phyloP scores from a whole-genome alignment of 768 basidiomycete genomes.

The Suillus subaureus region DNA sequence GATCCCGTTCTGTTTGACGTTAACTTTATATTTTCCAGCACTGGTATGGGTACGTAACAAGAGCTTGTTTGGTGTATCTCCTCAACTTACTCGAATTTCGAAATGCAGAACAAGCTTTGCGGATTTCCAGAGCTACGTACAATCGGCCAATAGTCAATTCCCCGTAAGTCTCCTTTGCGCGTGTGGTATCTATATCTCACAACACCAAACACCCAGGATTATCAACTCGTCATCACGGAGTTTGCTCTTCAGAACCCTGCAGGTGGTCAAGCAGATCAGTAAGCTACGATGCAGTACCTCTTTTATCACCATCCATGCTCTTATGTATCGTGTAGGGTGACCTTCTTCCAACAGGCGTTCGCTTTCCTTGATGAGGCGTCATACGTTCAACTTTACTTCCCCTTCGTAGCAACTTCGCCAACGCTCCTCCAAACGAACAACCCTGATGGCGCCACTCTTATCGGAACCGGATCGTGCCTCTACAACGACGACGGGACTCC shows the following conservation, averaged over 20 bases:
- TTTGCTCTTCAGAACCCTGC: slow-evolving; percentile 36
- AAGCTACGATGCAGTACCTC: slow-evolving; percentile 10
- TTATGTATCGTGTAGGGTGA: slow-evolving; percentile 22
- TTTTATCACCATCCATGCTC: background rate
- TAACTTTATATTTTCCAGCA: slow-evolving; percentile 17
- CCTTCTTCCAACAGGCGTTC: slow-evolving; percentile 37
- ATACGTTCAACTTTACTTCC: slow-evolving; percentile 39
- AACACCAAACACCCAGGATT: slow-evolving; percentile 20
- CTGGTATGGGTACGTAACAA: slow-evolving; percentile 30
- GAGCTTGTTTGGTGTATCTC: background rate
- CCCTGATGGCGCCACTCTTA: slow-evolving; percentile 10
- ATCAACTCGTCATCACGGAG: slow-evolving; percentile 32
- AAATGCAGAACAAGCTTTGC: slow-evolving; percentile 25
- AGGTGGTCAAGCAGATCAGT: slow-evolving; percentile 34
- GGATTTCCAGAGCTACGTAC: slow-evolving; percentile 31
- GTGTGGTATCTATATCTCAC: background rate
- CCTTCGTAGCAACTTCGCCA: slow-evolving; percentile 38
- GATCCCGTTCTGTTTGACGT: background rate
- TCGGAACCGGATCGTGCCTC: slow-evolving; percentile 36
- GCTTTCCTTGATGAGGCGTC: slow-evolving; percentile 34
- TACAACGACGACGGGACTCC: slow-evolving; percentile 32
- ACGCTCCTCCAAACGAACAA: slow-evolving; percentile 26
- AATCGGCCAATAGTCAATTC: slow-evolving; percentile 29
- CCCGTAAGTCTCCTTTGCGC: slow-evolving; percentile 20
- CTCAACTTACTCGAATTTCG: slow-evolving; percentile 7